Evolutionary conservation across 257 asterid species (phyloP), one percentile per base, ranked within the genome.

Genomic region (Nicotiana benthamiana): DNA sequence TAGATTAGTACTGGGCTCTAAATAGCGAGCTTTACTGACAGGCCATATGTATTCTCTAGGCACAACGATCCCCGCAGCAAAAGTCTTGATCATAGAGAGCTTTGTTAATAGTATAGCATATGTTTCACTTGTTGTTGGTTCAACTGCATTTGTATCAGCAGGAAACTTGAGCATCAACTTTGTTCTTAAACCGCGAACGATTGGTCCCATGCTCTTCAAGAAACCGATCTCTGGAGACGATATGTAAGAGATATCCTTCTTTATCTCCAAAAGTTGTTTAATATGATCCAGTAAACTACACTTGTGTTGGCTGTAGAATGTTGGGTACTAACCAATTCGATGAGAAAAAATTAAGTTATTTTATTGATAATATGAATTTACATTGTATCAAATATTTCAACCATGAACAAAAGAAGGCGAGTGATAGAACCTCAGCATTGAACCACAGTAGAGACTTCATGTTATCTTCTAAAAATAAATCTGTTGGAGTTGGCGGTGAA

Each of bases 201-300:
- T 85, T 17, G 89, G 80, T 51, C 85, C 86, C 3, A 96, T 65
- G 26, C 86, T 40, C 84, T 90, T 94, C 93, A 96, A 85, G 93
- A 96, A 94, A 63, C 89, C 98, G 36, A 96, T 87, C 91, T 96
- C 99, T 3, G 98, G 92, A 20, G 98, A 96, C 27, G 99, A 96
- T 82, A 96, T 87, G 90, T 90, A 94, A 26, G 82, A 30, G 22
- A 79, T 26, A 84, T 89, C 94, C 3, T 97, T 97, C 63, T 77
- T 13, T 9, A 67, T 60, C 8, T 82, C 79, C 74, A 79, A 53
- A 1, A 68, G 77, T 17, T 83, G 85, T 5, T 86, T 59, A 66
- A 93, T 72, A 82, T 22, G 91, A 24, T 46, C 18, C 32, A 82
- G 86, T 9, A 92, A 82, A 51, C 79, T 86, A 83, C 92, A 84